Base-by-base conservation (phyloP, 106 monocot species). In the Dendrobium chrysotoxum region DNA sequence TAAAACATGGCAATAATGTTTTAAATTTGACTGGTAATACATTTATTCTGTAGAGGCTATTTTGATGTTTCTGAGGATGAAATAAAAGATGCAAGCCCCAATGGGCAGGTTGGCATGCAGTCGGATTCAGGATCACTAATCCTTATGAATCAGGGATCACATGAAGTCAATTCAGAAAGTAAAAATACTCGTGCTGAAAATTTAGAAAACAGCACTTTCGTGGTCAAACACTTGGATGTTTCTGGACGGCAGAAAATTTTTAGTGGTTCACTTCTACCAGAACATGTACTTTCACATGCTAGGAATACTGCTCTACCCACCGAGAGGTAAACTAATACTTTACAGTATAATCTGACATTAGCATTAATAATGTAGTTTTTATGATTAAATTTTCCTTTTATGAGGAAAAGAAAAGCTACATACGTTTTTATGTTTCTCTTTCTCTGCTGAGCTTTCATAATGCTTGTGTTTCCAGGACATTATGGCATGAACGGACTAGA, bases 41-140 rank as follows among this genome's bases (percentile, higher is more conserved):
- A 40, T 7, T 40, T 72, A 61, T 76, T 76, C 26, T 88, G 79
- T 87, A 97, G 97, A 85, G 78, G 71, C 64, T 92, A 83, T 84
- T 97, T 97, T 88, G 97, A 97, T 89, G 92, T 94, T 73, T 88
- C 83, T 84, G 94, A 92, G 75, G 96, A 92, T 77, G 88, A 89
- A n/a, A 58, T 79, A 4, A 76, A 79, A 55, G 72, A 81, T 79
- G 80, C 57, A 30, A 84, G 86, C 64, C 82, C 87, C 71, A 75
- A 81, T 30, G 81, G 65, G n/a, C 87, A 84, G 68, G 79, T 81
- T 80, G 40, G 15, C n/a, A 46, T 11, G 40, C 80, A 81, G 28
- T 82, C 79, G 78, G 81, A 66, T 79, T 75, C 80, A 53, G 85
- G 79, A 44, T 67, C 81, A 28, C 31, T 80, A 50, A 57, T 68